Conservation (phyloP, 2,329 filamentous ascomycete genomes). For the Neonectria neomacrospora region DNA sequence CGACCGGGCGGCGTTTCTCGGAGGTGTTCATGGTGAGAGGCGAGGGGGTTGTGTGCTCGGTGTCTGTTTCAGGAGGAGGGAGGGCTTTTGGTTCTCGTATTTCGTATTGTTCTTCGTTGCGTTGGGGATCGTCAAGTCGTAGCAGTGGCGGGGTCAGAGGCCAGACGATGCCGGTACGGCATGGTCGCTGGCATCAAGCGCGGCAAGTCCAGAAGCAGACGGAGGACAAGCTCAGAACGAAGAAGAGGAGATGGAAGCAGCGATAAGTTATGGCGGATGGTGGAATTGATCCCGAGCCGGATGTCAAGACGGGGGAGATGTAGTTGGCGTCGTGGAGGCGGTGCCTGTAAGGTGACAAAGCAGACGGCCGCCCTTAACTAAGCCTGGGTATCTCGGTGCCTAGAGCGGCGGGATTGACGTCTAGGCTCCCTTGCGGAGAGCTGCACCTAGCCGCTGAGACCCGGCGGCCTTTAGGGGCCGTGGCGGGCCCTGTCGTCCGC, state of each 20-base stretch:
- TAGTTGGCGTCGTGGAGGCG: constrained; percentile 5
- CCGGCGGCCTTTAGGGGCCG: constrained; percentile 23
- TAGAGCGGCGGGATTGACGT: constrained; percentile 24
- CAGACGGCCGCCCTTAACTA: neutral
- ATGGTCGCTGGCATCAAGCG: constrained; percentile 44
- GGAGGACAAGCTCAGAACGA: neutral
- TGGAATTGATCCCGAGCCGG: constrained; percentile 2
- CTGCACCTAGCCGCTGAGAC: constrained; percentile 17
- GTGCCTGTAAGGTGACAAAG: constrained; percentile 18
- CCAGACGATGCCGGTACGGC: constrained; percentile 45
- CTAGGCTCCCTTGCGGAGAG: neutral
- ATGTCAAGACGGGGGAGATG: neutral
- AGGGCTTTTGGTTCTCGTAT: constrained; percentile 13
- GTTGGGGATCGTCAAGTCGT: constrained; percentile 40
- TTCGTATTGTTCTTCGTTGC: constrained; percentile 8
- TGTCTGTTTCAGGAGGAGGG: constrained; percentile 6
- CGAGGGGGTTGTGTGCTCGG: neutral
- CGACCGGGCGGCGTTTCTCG: constrained; percentile 57
- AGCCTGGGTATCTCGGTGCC: constrained; percentile 32
- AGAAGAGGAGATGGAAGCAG: neutral
- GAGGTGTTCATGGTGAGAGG: constrained; percentile 51
- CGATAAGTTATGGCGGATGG: neutral
- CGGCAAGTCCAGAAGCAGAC: neutral
- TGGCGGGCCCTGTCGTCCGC: constrained; percentile 14
- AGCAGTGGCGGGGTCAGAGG: constrained; percentile 40